Evolutionary conservation across 345 rosid species (phyloP), one percentile per base, ranked within the genome.

Genomic region (Camelina laxa): DNA sequence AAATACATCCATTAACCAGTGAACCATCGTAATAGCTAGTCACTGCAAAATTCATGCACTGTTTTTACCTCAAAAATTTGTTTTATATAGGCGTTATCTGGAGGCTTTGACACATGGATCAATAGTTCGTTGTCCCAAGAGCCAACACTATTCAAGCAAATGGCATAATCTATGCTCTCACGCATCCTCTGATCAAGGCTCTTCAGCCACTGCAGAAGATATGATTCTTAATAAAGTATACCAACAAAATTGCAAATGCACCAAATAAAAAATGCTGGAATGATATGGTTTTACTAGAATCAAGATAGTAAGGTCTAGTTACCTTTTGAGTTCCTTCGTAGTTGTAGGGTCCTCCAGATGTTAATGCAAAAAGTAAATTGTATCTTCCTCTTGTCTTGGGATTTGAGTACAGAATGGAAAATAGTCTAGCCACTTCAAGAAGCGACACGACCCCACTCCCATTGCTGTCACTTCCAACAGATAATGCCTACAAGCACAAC

Each of bases 261-360:
- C 39, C 41, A 69, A 19, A 54, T 16, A 69, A 30, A 57, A 69
- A 17, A 8, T 27, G 39, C 48, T 57, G 11, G 36, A 48, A 56
- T 0, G 42, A 13, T 57, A 30, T 19, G 20, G 48, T 64, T 77
- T 70, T 38, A 59, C 45, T 39, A 55, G 20, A 35, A 27, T 67
- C 59, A 56, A 31, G 53, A 65, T 39, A 69, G 78, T 39, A 48
- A 53, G 53, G 47, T 47, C 60, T 65, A 79, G 80, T 39, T 79
- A 91, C 97, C 99, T 88, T 95, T 31, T 87, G 96, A 38, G 97
- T 95, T 81, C 99, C 97, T 79, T 90, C 91, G 79, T 91, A 91
- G 85, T 91, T 91, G 84, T 88, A 95, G 19, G 99, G 99, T 76
- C 99, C 98, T 19, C 96, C 97, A 42, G 97, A 95, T 42, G 97